A percentile compares a stretch with the other conserved stretches of the same genome.
Conservation (phyloP, 163 green algal species). For the Trebouxia gelatinosa region DNA sequence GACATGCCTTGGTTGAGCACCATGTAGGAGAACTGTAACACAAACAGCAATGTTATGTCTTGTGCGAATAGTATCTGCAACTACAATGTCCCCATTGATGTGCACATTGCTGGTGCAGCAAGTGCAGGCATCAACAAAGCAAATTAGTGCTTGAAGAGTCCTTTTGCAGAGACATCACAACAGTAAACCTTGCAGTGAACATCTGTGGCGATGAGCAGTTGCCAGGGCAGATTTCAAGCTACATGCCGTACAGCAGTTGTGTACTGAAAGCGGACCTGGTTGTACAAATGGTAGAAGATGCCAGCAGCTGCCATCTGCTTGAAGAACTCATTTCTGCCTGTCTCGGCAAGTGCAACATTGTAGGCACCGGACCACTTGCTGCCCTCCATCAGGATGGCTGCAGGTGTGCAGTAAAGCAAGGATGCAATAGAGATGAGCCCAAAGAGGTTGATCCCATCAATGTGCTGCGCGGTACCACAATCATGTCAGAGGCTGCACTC, state of each 20-base stretch:
- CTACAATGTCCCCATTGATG: neutral
- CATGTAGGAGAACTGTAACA: conserved; percentile 59
- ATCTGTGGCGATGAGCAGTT: too few species aligned
- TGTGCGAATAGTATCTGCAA: neutral
- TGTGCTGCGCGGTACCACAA: conserved; percentile 54
- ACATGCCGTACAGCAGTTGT: too few species aligned
- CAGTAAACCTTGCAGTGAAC: too few species aligned
- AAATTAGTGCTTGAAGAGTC: too few species aligned
- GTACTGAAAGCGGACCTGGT: conserved; percentile 63
- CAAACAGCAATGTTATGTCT: neutral
- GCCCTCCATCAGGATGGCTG: conserved; percentile 74
- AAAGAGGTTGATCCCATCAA: conserved; percentile 92
- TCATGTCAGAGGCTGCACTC: conserved; percentile 88
- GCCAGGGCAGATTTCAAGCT: too few species aligned
- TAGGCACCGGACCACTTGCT: conserved; percentile 59
- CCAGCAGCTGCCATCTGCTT: conserved; percentile 72
- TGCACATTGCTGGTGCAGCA: too few species aligned
- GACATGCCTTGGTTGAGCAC: conserved; percentile 86
- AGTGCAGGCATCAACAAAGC: too few species aligned
- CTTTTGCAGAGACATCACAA: too few species aligned
- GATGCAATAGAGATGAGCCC: conserved; percentile 85
- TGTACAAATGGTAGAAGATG: conserved; percentile 97
- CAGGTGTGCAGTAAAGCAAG: conserved; percentile 80
- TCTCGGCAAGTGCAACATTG: conserved; percentile 48
- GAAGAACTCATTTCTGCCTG: conserved; percentile 52